These are phyloP conservation scores for Seiridium unicorne DNA, from an alignment of 2,329 filamentous ascomycete species.

Conservation along the genomic window DNA sequence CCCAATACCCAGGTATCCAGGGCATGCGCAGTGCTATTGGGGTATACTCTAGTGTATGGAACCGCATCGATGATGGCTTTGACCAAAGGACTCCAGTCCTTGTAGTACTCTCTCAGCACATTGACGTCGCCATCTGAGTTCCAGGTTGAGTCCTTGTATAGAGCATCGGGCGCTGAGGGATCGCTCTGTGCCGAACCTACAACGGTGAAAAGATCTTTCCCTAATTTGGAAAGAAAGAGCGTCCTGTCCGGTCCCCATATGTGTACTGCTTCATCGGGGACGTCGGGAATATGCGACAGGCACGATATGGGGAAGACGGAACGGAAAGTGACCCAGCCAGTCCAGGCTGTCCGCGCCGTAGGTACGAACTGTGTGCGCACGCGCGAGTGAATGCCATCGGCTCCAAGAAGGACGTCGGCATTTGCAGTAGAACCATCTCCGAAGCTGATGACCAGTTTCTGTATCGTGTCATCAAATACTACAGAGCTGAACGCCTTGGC, in stretches of 20 bases:
- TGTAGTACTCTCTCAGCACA: constrained; percentile 33
- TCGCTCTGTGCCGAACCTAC: constrained; percentile 39
- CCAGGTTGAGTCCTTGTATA: constrained; percentile 32
- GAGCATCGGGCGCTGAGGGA: constrained; percentile 27
- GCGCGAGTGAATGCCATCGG: constrained; percentile 51
- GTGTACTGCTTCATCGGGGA: constrained; percentile 41
- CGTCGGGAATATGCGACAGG: constrained; percentile 33
- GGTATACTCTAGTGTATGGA: constrained; percentile 38
- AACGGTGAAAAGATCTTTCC: constrained; percentile 38
- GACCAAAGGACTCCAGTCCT: constrained; percentile 40
- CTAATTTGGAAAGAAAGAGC: constrained; percentile 42
- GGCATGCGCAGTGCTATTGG: constrained; percentile 38
- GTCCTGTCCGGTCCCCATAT: constrained; percentile 40
- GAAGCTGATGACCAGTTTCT: constrained; percentile 39
- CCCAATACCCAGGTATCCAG: constrained; percentile 40
- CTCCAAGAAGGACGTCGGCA: constrained; percentile 49
- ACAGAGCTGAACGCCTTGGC: constrained; percentile 38
- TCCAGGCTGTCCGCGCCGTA: constrained; percentile 35
- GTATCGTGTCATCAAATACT: constrained; percentile 21
- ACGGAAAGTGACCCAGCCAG: constrained; percentile 41
- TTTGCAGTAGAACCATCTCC: constrained; percentile 41
- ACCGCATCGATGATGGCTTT: constrained; percentile 37
- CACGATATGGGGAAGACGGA: constrained; percentile 41
- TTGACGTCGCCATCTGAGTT: constrained; percentile 34
- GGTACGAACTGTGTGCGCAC: constrained; percentile 43